Base-by-base conservation (phyloP, 192 early-diverging fungal genomes). In the Gryganskiella cystojenkinii region DNA sequence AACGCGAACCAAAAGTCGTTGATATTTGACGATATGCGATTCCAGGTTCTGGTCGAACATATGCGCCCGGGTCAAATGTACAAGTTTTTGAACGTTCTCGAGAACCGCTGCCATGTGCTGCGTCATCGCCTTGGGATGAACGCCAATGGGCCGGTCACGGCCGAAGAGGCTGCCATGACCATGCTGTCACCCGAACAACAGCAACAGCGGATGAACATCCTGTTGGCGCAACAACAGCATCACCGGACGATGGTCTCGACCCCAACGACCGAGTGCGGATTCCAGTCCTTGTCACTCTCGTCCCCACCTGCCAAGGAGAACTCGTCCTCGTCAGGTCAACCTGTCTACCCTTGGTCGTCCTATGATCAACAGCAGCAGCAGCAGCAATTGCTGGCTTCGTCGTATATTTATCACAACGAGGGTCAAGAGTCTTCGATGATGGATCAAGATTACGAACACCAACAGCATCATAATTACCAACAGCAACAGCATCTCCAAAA, bases 91-190 rank as follows among this genome's bases (percentile, higher is more conserved):
- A 70, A 70, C 44, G 81, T 88, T 63, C 85, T 88, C 14, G 85
- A 88, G 74, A 80, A 81, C 57, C 74, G 87, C 46, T 88, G 87
- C 60, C 81, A 83, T 37, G 84, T 88, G 33, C 37, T 88, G 33
- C 74, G 74, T 42, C 44, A 78, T 24, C 74, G 74, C 4, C 56
- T 78, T 1, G 56, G 66, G 0, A 78, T 78, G 61, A 52, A 65
- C 17, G 9, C 44, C 46, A 31, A 34, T 22, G 40, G n/a, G n/a
- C n/a, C n/a, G n/a, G n/a, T n/a, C n/a, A n/a, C 52, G 43, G 30
- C 30, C 14, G 2, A 44, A 0, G 40, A n/a, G n/a, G n/a, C n/a
- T n/a, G n/a, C 59, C 0, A 24, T 54, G 5, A 30, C 58, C 11
- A 37, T 13, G 0, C 57, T 73, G 27, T 65, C 71, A n/a, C 56